phyloP scores from a whole-genome alignment of 805 yeast species.

The Zygosaccharomyces pseudorouxii region DNA sequence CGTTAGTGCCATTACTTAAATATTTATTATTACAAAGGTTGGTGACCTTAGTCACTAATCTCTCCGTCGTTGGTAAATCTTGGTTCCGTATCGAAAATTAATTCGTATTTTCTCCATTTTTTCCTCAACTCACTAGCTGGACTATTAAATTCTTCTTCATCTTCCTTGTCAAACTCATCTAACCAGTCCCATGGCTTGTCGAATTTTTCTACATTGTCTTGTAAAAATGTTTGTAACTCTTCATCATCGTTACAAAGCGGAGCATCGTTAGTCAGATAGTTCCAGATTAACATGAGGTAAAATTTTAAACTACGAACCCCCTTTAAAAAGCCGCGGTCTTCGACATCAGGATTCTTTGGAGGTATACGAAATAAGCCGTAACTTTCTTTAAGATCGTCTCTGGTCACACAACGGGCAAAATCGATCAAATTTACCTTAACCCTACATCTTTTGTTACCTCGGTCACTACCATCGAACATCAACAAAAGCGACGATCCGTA shows the following conservation, averaged over 20 bases:
- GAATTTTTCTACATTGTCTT: constrained; percentile 21
- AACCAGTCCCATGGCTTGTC: constrained; percentile 36
- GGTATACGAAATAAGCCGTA: constrained; percentile 54
- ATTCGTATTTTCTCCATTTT: constrained; percentile 36
- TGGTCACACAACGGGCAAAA: constrained; percentile 88
- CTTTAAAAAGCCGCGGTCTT: constrained; percentile 80
- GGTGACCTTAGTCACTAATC: constrained; percentile 27
- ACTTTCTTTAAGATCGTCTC: constrained; percentile 43
- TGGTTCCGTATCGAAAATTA: constrained; percentile 35
- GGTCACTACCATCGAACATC: constrained; percentile 71
- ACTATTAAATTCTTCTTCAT: constrained; percentile 32
- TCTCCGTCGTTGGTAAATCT: constrained; percentile 30
- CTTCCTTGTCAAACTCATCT: constrained; percentile 37
- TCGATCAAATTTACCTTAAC: constrained; percentile 75
- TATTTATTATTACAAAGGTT: neutral
- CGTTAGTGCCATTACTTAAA: neutral
- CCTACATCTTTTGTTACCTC: constrained; percentile 19
- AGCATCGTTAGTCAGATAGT: constrained; percentile 44
- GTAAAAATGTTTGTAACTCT: constrained; percentile 19
- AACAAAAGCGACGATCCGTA: constrained; percentile 87
- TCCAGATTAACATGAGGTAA: constrained; percentile 60
- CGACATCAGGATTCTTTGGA: constrained; percentile 54
- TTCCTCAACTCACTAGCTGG: constrained; percentile 29
- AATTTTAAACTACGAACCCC: constrained; percentile 72
- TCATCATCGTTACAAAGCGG: constrained; percentile 27